phyloP scores from a whole-genome alignment of 441 rosid species.

The Gossypium trilobum region DNA sequence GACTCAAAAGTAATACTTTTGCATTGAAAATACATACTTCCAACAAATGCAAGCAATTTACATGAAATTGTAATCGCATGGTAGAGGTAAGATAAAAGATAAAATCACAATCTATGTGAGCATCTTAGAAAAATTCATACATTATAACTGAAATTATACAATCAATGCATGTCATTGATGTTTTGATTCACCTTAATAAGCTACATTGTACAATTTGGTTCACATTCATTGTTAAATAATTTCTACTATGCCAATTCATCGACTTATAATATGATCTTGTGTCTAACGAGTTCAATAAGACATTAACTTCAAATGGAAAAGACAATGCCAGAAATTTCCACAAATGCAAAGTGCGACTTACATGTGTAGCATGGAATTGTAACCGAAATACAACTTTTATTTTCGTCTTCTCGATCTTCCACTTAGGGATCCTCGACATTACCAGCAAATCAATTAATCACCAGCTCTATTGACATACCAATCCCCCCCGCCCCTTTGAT shows the following conservation, averaged over 20 bases:
- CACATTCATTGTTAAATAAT: not conserved
- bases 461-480: constrained; percentile 30
- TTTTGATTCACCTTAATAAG: not conserved
- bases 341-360: constrained; percentile 32
- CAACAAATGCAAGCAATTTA: not conserved
- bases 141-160: not conserved
- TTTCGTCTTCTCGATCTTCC: constrained; percentile 96
- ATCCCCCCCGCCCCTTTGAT: constrained; percentile 8
- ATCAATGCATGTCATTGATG: not conserved
- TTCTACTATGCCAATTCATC: not conserved
- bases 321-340: not conserved
- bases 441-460: constrained; percentile 29
- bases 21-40: not conserved
- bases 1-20: not conserved
- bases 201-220: not conserved
- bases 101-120: not conserved
- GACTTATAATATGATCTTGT: not conserved
- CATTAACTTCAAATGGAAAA: not conserved
- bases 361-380: constrained; percentile 97
- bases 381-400: constrained; percentile 92
- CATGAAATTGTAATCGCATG: not conserved
- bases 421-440: constrained; percentile 82
- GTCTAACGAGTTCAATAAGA: constrained; percentile 2
- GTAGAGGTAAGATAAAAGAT: not conserved
- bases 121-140: not conserved